Evolutionary conservation across 2,329 filamentous ascomycete genomes (phyloP), one percentile per base, ranked within the genome.

Genomic region (Blumeriella jaapii): DNA sequence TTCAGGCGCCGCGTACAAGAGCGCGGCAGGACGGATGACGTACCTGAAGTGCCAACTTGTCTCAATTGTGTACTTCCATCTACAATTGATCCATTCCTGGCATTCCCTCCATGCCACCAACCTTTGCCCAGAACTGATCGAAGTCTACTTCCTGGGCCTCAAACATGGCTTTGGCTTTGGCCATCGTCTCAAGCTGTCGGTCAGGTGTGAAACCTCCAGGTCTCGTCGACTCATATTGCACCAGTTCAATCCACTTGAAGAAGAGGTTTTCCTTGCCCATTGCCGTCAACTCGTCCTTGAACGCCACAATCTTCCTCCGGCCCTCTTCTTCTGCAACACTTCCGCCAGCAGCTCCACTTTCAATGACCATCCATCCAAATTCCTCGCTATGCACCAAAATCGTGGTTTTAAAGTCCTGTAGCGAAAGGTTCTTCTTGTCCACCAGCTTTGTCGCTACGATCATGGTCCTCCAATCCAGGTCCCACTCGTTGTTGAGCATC

Each of bases 161-260:
- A 55, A 95, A 93, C 55, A 91, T 64, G 24, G 74, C 70, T 50
- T 79, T 74, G 31, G 87, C 82, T 59, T 86, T 78, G 44, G 73
- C 62, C 39, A 84, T 83, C 1, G 82, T 78, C 27, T 66, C 70
- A 37, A 72, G 65, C 59, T 93, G 85, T 51, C 75, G 70, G 54
- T 86, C 80, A 0, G 68, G 62, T 1, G 78, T 82, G 53, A 93
- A 93, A 0, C 82, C 83, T 12, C 79, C 83, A 0, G 85, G 82
- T 47, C 72, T 71, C 22, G 76, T 79, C 26, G 82, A 79, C 60
- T 94, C 86, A 52, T 76, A 93, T 60, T 95, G 86, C 31, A 95
- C 77, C 53, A 93, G 71, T 62, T 95, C 87, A 31, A 94, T 82
- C 85, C 86, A 94, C 36, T 80, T 74, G 62, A 82, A 94, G 62